Base-by-base conservation (phyloP, 1,139 yeast species). In the Chernovozyma aurita region DNA sequence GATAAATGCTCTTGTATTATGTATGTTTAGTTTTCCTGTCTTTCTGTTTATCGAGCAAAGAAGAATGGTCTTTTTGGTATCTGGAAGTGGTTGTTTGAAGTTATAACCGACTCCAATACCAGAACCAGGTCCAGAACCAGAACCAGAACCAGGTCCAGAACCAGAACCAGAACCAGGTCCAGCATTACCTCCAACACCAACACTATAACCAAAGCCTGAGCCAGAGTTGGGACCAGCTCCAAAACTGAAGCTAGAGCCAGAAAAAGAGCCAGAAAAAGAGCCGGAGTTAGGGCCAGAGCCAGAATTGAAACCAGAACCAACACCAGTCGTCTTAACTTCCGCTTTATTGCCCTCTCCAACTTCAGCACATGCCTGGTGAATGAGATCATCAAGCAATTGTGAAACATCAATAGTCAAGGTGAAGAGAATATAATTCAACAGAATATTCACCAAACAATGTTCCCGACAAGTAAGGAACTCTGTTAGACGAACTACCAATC, bases 361-460 rank as follows among this genome's bases (percentile, higher is more conserved):
- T 29, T 20, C 17, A 18, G 16, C 34, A 11, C 33, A 5, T 5
- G 32, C 32, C 28, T 6, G 6, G 8, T 12, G 28, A 31, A 45
- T 33, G 18, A 35, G 40, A 6, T 38, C 32, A 37, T 58, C 56
- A 31, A 63, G 45, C 24, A 53, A 49, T 22, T 52, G 44, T n/a
- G 55, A 46, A 15, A 61, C 35, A 37, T 65, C 59, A 15, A 67
- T 46, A 16, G 52, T 51, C 30, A 64, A 35, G 2, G 62, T 59
- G 44, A 65, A 63, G 24, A 67, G 48, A 9, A 61, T 48, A 41
- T 56, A 68, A 43, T 68, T 68, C 39, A 66, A 50, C 33, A 65
- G 69, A 13, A 67, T 45, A 39, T 66, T 65, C 14, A 60, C 43
- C 29, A 66, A 47, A 24, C 66, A 52, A 20, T 53, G 44, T 18